These are phyloP conservation scores for Dactylellina haptotyla DNA, from an alignment of 2,329 filamentous ascomycete genomes.

Conservation along the genomic window DNA sequence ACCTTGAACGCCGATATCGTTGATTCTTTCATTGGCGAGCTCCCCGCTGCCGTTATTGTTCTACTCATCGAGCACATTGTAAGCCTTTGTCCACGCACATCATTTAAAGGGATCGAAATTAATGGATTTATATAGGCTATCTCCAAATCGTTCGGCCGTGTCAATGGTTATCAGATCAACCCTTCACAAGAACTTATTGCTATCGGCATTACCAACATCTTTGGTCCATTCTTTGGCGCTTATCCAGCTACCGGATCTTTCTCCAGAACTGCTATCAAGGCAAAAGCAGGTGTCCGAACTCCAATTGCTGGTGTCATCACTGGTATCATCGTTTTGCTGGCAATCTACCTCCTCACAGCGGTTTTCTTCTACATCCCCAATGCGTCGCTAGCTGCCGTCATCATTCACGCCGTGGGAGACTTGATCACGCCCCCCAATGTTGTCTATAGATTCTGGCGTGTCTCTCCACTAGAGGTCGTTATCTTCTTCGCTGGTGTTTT, in stretches of 20 bases:
- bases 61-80: slow-evolving; percentile 93
- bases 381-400: slow-evolving; percentile 82
- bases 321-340: slow-evolving; percentile 82
- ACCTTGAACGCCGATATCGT: slow-evolving; percentile 74
- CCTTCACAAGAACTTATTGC: slow-evolving; percentile 96
- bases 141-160: slow-evolving; percentile 92
- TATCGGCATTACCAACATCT: slow-evolving; percentile 87
- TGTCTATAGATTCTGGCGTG: slow-evolving; percentile 93
- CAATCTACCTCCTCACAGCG: slow-evolving; percentile 85
- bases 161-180: slow-evolving; percentile 96
- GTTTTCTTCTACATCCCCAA: slow-evolving; percentile 95
- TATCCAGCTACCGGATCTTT: slow-evolving; percentile 96
- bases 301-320: slow-evolving; percentile 91
- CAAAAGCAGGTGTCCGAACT: slow-evolving; percentile 92
- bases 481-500: slow-evolving; percentile 95
- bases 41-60: slow-evolving; percentile 91
- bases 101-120: background rate
- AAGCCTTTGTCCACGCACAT: slow-evolving; percentile 4
- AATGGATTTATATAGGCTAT: slow-evolving; percentile 67
- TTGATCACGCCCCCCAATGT: slow-evolving; percentile 90
- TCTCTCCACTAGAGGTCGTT: slow-evolving; percentile 86
- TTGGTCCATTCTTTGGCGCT: slow-evolving; percentile 89
- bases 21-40: slow-evolving; percentile 73
- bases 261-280: slow-evolving; percentile 94
- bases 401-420: slow-evolving; percentile 94